These are phyloP conservation scores for Komagataella mondaviorum DNA, from an alignment of 805 yeast species.

Conservation along the genomic window DNA sequence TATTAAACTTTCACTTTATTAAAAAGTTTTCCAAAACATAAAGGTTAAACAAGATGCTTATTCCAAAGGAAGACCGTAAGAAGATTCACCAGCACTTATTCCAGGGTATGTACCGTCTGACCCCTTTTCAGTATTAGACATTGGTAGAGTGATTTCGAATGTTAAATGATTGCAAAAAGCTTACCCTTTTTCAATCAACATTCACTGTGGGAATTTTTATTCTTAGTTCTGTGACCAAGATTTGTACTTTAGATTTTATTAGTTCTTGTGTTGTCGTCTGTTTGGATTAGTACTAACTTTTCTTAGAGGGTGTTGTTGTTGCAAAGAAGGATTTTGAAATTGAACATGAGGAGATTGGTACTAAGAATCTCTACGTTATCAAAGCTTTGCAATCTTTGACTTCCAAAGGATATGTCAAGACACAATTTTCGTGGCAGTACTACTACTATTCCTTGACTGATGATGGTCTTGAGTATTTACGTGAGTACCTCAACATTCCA, in stretches of 20 bases:
- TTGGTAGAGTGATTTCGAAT: background rate
- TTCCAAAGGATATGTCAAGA: conserved; percentile 98
- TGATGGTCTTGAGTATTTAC: conserved; percentile 97
- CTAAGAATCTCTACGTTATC: conserved; percentile 95
- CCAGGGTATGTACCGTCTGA: conserved; percentile 61
- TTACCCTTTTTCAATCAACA: background rate
- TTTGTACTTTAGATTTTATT: background rate
- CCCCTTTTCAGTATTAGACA: background rate
- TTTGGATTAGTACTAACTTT: conserved; percentile 21
- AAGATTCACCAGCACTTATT: conserved; percentile 98
- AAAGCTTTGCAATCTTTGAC: conserved; percentile 99
- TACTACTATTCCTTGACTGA: conserved; percentile 99
- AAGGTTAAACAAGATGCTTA: conserved; percentile 59
- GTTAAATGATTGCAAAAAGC: background rate
- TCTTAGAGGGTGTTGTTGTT: conserved; percentile 95
- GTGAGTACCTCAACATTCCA: conserved; percentile 97
- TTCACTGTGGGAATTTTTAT: background rate
- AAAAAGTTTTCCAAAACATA: background rate
- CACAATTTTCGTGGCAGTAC: conserved; percentile 99
- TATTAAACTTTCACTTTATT: background rate
- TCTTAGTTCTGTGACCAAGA: background rate
- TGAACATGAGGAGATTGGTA: conserved; percentile 95
- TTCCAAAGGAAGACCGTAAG: conserved; percentile 99
- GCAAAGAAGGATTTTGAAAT: conserved; percentile 99
- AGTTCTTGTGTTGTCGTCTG: background rate